Base-by-base conservation (phyloP, 2,329 filamentous ascomycete genomes). In the Monilinia polystroma region DNA sequence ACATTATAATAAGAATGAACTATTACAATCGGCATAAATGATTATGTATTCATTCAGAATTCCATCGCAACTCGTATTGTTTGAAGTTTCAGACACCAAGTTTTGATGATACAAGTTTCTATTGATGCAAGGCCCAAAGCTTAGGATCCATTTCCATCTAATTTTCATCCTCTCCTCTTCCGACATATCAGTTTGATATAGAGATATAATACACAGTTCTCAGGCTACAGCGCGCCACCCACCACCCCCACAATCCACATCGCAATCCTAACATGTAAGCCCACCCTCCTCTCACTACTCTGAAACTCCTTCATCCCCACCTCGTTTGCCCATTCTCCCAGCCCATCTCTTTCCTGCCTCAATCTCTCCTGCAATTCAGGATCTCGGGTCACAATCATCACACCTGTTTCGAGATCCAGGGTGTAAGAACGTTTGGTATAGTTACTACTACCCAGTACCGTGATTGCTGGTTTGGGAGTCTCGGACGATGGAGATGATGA, bases 391-490 rank as follows among this genome's bases (percentile, higher is more conserved):
- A 97, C 86, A 38, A 99, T 89, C 67, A 97, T 78, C 0, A 91
- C 91, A 45, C 96, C 95, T 0, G 90, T 91, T 77, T 99, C 95
- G 2, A 99, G 83, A 78, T 99, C 95, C 53, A 97, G 85, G 52
- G 90, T 89, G 78, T 99, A 98, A 75, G 92, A 96, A 57, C 95
- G 84, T 77, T 95, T 93, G 0, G 95, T 99, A 78, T 98, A 99
- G 76, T 99, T 99, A 12, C 90, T 95, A 76, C 91, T 96, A 1
- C 95, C 95, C 0, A 99, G 85, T 23, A 98, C 83, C 2, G 64
- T 66, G 18, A 66, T 66, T 45, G 64, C 64, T 8, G 64, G 64
- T n/a, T 49, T 62, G 18, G 35, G 55, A 5, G 58, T 52, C 16
- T 51, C 58, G n/a, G n/a, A 23, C 12, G 43, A 38, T 38, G 12